These are phyloP conservation scores for Choanephora cucurbitarum DNA, from an alignment of 371 early-diverging fungal species.

Conservation along the genomic window DNA sequence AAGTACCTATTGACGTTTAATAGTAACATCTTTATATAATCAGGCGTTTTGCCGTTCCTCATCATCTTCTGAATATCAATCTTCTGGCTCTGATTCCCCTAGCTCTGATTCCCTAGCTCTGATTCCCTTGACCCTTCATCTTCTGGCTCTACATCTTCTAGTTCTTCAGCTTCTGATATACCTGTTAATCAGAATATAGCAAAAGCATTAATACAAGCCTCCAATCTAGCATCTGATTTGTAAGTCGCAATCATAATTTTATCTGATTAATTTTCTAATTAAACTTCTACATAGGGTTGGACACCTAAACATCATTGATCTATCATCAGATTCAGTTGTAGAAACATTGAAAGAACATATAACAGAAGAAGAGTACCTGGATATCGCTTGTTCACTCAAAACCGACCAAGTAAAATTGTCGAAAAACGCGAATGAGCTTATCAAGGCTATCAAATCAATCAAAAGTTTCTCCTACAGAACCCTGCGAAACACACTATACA, in stretches of 20 bases:
- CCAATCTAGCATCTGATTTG: constrained; percentile 16
- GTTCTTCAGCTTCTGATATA: not conserved
- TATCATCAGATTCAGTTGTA: constrained; percentile 13
- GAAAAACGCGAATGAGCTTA: constrained; percentile 7
- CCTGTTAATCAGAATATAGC: not conserved
- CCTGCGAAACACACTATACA: constrained; percentile 10
- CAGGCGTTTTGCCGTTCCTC: constrained; percentile 12
- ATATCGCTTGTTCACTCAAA: constrained; percentile 7
- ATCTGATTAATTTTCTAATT: constrained; percentile 10
- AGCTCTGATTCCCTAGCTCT: not conserved
- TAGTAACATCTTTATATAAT: constrained; percentile 14
- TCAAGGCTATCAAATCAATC: constrained; percentile 10
- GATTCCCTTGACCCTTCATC: not conserved
- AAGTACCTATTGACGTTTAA: constrained; percentile 13
- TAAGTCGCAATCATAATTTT: constrained; percentile 12
- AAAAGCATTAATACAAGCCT: constrained; percentile 13
- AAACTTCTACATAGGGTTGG: constrained; percentile 15
- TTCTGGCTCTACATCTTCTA: constrained; percentile 1
- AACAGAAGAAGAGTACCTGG: constrained; percentile 9
- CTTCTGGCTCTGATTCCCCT: constrained; percentile 7
- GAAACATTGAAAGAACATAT: constrained; percentile 8
- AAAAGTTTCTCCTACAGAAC: constrained; percentile 13
- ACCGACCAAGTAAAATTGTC: constrained; percentile 5
- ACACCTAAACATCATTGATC: constrained; percentile 13
- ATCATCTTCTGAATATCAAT: constrained; percentile 2